These are phyloP conservation scores for Cardamine chenopodiifolia DNA, from an alignment of 345 rosid genomes.

Conservation along the genomic window DNA sequence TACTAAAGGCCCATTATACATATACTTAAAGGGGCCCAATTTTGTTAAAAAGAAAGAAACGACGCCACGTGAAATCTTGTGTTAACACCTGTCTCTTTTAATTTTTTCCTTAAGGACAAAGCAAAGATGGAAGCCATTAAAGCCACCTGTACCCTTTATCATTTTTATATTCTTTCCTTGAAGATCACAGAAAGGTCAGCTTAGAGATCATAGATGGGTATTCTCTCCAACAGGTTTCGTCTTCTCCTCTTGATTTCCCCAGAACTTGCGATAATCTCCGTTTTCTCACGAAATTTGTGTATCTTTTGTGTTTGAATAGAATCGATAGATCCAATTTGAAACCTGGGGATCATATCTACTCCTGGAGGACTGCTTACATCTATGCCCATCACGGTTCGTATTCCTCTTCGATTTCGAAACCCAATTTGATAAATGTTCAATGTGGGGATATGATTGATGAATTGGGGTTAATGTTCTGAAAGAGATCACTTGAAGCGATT, in stretches of 20 bases:
- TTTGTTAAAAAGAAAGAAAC: background rate
- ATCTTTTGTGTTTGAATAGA: slow-evolving; percentile 39
- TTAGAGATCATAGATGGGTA: slow-evolving; percentile 59
- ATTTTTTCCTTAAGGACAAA: slow-evolving; percentile 29
- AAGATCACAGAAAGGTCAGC: slow-evolving; percentile 1
- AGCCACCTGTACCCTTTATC: background rate
- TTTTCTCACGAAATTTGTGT: slow-evolving; percentile 12
- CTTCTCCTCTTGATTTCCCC: background rate
- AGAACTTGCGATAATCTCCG: background rate
- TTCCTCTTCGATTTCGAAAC: background rate
- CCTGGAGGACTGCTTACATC: slow-evolving; percentile 89
- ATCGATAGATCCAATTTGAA: slow-evolving; percentile 57
- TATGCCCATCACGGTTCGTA: slow-evolving; percentile 84
- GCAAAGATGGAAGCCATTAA: slow-evolving; percentile 14
- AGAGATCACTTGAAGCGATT: background rate
- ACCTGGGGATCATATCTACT: slow-evolving; percentile 89
- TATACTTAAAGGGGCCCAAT: background rate
- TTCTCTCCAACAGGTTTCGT: slow-evolving; percentile 82
- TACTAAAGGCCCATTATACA: background rate
- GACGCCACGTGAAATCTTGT: background rate
- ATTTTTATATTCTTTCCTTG: background rate
- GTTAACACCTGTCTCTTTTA: slow-evolving; percentile 19
- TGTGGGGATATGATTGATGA: background rate
- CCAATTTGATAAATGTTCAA: background rate
- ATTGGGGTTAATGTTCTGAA: slow-evolving; percentile 11